Conservation (phyloP, 129 eudicot species). For the Helichrysum umbraculigerum region DNA sequence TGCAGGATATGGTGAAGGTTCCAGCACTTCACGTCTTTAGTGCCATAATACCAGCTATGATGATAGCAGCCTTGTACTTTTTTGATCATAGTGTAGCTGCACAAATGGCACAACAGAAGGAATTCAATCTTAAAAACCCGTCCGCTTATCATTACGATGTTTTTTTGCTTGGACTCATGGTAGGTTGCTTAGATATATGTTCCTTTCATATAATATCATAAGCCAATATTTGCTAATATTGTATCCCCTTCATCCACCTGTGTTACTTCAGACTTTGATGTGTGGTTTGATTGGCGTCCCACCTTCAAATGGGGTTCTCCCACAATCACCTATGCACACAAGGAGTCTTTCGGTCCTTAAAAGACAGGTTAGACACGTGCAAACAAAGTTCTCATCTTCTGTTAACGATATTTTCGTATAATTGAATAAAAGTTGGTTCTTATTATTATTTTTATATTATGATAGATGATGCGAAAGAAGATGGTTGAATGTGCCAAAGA, state of each 20-base stretch:
- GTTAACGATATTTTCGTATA: not conserved
- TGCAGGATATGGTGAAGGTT: slow-evolving; percentile 85
- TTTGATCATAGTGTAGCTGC: slow-evolving; percentile 98
- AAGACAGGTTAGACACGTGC: slow-evolving; percentile 57
- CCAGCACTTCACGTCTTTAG: slow-evolving; percentile 68
- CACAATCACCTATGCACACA: slow-evolving; percentile 94
- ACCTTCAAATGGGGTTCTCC: slow-evolving; percentile 92
- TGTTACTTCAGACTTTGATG: slow-evolving; percentile 65
- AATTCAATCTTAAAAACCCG: slow-evolving; percentile 89
- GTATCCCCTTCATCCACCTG: not conserved
- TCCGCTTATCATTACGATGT: slow-evolving; percentile 88
- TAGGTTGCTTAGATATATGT: slow-evolving; percentile 27
- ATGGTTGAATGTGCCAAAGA: slow-evolving; percentile 84
- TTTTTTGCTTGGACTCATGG: slow-evolving; percentile 87
- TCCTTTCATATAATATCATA: not conserved
- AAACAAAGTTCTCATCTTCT: not conserved
- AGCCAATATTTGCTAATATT: not conserved
- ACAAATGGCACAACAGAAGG: slow-evolving; percentile 94
- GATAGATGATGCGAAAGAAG: slow-evolving; percentile 73
- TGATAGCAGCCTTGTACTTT: slow-evolving; percentile 95
- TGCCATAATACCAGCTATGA: slow-evolving; percentile 81
- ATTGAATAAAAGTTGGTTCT: slow-evolving; percentile 1
- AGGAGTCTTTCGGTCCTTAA: slow-evolving; percentile 80
- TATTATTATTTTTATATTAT: not conserved
- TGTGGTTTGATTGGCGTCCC: slow-evolving; percentile 93